Percentiles rank a stretch among this genome's conserved stretches.
These are phyloP conservation scores for Ciborinia camelliae DNA, from an alignment of 2,329 filamentous ascomycete species.

Conservation along the genomic window DNA sequence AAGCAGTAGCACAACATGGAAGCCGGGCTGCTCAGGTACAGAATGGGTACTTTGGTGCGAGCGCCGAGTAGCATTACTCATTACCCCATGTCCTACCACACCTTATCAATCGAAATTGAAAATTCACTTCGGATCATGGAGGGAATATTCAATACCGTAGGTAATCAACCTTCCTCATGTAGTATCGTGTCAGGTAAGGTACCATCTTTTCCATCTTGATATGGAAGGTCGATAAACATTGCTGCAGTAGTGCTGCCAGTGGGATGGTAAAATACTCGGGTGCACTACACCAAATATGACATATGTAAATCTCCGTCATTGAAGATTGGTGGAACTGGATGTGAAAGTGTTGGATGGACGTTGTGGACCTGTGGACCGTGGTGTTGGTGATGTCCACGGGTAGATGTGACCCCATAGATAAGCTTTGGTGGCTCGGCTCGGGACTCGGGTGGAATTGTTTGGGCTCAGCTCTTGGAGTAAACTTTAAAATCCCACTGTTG, in stretches of 20 bases:
- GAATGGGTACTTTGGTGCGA: neutral
- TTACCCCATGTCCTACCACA: slow-evolving; percentile 1
- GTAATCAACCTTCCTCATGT: slow-evolving; percentile 10
- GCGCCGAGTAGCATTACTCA: neutral
- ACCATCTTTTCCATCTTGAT: slow-evolving; percentile 4
- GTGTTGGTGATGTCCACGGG: neutral
- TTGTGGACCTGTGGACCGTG: neutral
- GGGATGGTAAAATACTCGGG: neutral
- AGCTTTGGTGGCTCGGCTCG: neutral
- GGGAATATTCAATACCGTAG: neutral
- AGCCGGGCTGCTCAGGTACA: neutral
- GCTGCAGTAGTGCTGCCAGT: neutral
- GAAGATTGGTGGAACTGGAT: neutral
- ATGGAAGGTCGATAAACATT: neutral
- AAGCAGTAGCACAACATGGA: neutral
- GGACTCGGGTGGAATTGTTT: no score
- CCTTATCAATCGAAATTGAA: slow-evolving; percentile 1
- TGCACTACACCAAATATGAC: neutral
- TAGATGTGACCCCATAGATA: neutral
- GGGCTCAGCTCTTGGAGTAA: no score
- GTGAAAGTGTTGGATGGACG: neutral
- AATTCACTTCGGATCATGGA: neutral
- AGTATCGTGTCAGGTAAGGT: slow-evolving; percentile 13
- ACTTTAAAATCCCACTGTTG: no score
- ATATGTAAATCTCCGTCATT: neutral